Conservation (phyloP, 2,329 filamentous ascomycete genomes). For the Dactylonectria macrodidyma region DNA sequence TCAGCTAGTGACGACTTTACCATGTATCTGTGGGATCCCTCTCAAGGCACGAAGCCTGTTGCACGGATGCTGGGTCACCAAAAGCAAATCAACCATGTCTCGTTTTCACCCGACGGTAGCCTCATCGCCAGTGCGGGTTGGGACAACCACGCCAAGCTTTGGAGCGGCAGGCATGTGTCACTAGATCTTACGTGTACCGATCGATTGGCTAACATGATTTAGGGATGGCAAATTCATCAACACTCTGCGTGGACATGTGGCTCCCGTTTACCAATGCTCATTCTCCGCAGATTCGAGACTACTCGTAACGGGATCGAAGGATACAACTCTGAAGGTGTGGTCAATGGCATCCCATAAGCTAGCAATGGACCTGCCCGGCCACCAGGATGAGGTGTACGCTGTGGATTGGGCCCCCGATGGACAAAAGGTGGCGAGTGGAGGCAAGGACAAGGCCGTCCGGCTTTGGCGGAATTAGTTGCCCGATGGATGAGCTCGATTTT, state of each 20-base stretch:
- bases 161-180: conserved; percentile 78
- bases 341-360: conserved; percentile 89
- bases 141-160: conserved; percentile 96
- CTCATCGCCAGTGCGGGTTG: conserved; percentile 91
- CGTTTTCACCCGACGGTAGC: conserved; percentile 90
- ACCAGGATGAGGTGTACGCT: conserved; percentile 93
- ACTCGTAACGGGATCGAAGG: conserved; percentile 89
- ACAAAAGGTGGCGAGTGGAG: conserved; percentile 88
- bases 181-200: neutral
- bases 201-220: conserved; percentile 33
- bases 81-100: conserved; percentile 96
- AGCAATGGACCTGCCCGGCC: conserved; percentile 84
- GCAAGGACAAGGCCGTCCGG: conserved; percentile 87
- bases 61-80: conserved; percentile 94
- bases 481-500: conserved; percentile 28
- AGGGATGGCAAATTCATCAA: conserved; percentile 84
- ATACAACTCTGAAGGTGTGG: conserved; percentile 96
- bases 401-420: conserved; percentile 97
- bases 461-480: conserved; percentile 72
- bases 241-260: conserved; percentile 89
- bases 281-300: conserved; percentile 95
- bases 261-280: conserved; percentile 90
- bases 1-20: conserved; percentile 97
- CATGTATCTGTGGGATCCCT: conserved; percentile 95
- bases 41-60: conserved; percentile 83